Evolutionary conservation across 129 eudicot genomes (phyloP).

Genomic region (Flaveria sonorensis): DNA sequence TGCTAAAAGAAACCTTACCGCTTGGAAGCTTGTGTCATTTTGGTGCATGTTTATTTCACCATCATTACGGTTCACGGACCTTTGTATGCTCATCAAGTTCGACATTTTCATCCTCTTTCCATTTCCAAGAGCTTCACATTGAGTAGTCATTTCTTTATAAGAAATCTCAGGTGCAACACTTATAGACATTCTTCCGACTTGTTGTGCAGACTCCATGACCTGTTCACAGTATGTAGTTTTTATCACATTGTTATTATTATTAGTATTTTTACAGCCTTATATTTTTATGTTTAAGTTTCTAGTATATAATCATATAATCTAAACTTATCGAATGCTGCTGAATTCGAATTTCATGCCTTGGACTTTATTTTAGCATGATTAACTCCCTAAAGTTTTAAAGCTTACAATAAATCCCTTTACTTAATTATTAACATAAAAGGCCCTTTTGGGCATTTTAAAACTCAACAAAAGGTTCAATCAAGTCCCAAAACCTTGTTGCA

Average conservation of each 20-base stretch:
- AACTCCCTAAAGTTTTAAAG: neutral
- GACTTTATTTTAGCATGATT: neutral
- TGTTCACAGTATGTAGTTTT: constrained; percentile 20
- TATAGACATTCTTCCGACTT: constrained; percentile 78
- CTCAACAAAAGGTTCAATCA: neutral
- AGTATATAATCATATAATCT: too few relatives aligned
- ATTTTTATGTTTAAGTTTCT: neutral
- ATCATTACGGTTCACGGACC: constrained; percentile 38
- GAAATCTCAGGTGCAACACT: constrained; percentile 68
- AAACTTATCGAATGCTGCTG: neutral
- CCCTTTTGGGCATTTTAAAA: neutral
- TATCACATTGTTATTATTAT: neutral
- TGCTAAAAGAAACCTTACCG: constrained; percentile 35
- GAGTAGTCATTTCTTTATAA: constrained; percentile 77
- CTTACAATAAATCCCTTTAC: neutral
- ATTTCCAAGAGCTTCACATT: constrained; percentile 71
- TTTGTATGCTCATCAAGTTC: constrained; percentile 51
- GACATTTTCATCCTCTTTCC: constrained; percentile 90
- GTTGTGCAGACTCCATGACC: constrained; percentile 89
- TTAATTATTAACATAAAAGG: neutral
- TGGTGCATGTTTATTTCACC: constrained; percentile 38
- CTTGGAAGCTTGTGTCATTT: constrained; percentile 23
- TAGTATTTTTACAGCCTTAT: neutral
- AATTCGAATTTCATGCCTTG: neutral
- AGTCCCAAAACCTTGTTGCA: neutral